These are phyloP conservation scores for Calonectria honghensis DNA, from an alignment of 2,329 filamentous ascomycete genomes.

Conservation along the genomic window DNA sequence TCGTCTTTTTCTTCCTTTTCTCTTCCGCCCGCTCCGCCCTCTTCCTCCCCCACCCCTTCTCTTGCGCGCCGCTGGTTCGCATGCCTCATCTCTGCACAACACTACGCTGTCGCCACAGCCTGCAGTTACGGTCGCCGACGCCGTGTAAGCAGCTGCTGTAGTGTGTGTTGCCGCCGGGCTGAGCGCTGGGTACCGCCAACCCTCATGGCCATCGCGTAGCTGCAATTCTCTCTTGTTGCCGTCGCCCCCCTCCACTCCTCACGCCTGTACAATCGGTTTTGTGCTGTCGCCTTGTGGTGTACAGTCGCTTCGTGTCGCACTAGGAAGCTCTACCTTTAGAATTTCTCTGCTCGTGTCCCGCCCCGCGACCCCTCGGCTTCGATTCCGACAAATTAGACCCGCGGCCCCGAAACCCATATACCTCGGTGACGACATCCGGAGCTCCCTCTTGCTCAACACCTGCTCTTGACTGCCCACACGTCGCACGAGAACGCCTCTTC, in stretches of 20 bases:
- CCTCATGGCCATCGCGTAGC: slow-evolving; percentile 55
- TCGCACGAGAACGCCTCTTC: slow-evolving; percentile 52
- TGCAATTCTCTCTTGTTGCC: slow-evolving; percentile 49
- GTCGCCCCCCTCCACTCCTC: slow-evolving; percentile 33
- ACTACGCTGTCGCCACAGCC: slow-evolving; percentile 52
- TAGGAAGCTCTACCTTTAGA: slow-evolving; percentile 36
- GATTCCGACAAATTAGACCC: slow-evolving; percentile 46
- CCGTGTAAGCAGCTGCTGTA: slow-evolving; percentile 50
- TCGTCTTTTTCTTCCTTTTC: slow-evolving; percentile 23
- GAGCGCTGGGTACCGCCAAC: slow-evolving; percentile 50
- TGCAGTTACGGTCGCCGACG: slow-evolving; percentile 50
- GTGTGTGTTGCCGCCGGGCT: slow-evolving; percentile 49
- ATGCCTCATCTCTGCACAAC: slow-evolving; percentile 62
- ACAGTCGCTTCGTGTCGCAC: slow-evolving; percentile 43
- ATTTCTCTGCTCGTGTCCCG: slow-evolving; percentile 34
- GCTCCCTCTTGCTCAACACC: slow-evolving; percentile 45
- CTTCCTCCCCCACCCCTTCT: slow-evolving; percentile 41
- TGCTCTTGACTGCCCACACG: slow-evolving; percentile 49
- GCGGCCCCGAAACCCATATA: slow-evolving; percentile 36
- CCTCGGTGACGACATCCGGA: slow-evolving; percentile 48
- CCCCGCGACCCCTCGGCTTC: slow-evolving; percentile 37
- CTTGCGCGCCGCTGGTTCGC: slow-evolving; percentile 53
- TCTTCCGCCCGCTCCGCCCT: slow-evolving; percentile 43
- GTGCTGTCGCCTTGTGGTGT: slow-evolving; percentile 38
- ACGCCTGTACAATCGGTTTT: slow-evolving; percentile 22